Base-by-base conservation (phyloP, 352 stramenopile species). In the Peronospora destructor region DNA sequence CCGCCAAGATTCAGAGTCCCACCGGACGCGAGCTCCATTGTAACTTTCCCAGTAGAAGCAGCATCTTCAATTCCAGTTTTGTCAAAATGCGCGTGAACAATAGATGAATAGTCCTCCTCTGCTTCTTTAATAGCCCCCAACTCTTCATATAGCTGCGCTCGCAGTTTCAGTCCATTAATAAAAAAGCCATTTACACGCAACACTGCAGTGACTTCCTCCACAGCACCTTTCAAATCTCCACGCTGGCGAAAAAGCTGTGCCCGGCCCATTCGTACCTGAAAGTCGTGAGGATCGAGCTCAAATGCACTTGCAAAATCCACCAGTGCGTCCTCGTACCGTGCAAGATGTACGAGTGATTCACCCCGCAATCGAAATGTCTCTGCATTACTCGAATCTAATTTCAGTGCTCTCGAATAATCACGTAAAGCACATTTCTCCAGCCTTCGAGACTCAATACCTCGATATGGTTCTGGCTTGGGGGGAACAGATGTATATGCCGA, bases 1-100 rank as follows among this genome's bases (percentile, higher is more conserved):
- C 49, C 40, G 25, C 45, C 37, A 46, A 65, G 9, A 2, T 52
- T 45, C 21, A 66, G 0, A 6, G 52, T 64, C 14, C 53, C 49
- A 45, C 58, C 58, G 32, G 61, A 64, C 29, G 61, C 61, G 7
- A 70, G 48, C 33, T 70, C 56, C 51, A 61, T 64, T 14, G 64
- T 62, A 33, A 66, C 49, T 19, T 65, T 59, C 1, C 50, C 56
- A 10, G 39, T 45, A 39, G 32, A 8, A 33, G 36, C 29, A 25
- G 52, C 34, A 9, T 69, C 52, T 10, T 61, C 53, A 5, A 65
- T 53, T 13, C 50, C 58, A 9, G 45, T 43, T 3, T 62, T 49
- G 8, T 85, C 72, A 30, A 78, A 79, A n/a, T 89, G 71, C 13
- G 66, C 74, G 19, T 89, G 64, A 32, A 90, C 69, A 36, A 90